Evolutionary conservation across 2,329 filamentous ascomycete genomes (phyloP), one percentile per base, ranked within the genome.

Genomic region (Xylariaceae sp.): DNA sequence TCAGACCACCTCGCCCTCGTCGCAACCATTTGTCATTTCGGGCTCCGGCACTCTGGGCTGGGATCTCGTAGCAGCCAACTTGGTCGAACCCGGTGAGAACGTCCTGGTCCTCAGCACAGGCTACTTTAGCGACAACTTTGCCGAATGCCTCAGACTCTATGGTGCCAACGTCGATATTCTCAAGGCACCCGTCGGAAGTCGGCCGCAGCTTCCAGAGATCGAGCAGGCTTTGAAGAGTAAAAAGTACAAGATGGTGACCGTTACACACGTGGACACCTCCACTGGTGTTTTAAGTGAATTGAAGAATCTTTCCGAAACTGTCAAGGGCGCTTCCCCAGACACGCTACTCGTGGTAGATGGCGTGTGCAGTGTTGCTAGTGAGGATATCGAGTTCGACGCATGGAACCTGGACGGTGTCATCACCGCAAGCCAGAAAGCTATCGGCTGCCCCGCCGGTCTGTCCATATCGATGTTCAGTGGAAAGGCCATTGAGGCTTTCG

Each of bases 261-360:
- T 97, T 50, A 98, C 92, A 9, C 92, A 98, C 63, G 90, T 96
- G 47, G 92, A 98, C 61, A 98, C 92, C 16, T 96, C 89, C 3
- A 98, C 92, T 26, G 92, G 92, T 52, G 92, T 98, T 17, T 71
- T 98, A 34, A 94, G 85, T 59, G 89, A 97, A 63, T 78, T 97
- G 55, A 83, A 94, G 71, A 71, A 80, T 41, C 70, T 98, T 41
- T 80, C 88, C 23, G 85, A 89, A 59, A 70, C 94, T 34, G 85
- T 97, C 36, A 85, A 85, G 62, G 76, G 76, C 37, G 86, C 96
- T 48, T 94, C 88, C 46, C 92, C 92, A 0, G 82, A 95, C 36
- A 98, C 92, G 1, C 73, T 98, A 39, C 69, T 98, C 44, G 76
- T 97, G 36, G 90, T 96, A 39, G 92, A 98, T 60, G 92, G 90